Base-by-base conservation (phyloP, 768 basidiomycete genomes). In the Pulveroboletus sp. region DNA sequence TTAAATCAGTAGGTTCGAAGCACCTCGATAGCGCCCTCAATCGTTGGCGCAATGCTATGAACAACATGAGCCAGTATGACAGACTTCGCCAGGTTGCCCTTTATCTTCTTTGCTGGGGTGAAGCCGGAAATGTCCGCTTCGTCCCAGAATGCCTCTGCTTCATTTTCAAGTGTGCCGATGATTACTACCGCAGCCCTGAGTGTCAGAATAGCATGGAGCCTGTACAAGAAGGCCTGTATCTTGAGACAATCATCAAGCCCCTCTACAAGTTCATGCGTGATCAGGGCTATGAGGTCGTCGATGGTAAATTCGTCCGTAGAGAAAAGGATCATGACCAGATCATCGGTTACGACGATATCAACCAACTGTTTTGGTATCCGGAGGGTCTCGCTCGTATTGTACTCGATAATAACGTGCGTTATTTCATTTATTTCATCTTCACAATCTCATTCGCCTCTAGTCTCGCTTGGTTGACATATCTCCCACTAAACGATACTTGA, bases 81-180 rank as follows among this genome's bases (percentile, higher is more conserved):
- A 85, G 94, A 63, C 80, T 98, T 37, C 86, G 96, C 12, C 96
- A 99, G 69, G 82, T 99, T 54, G 94, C 96, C 3, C 83, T 99
- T 37, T 99, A 86, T 68, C 80, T 99, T 45, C 80, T 99, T 39
- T 96, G 93, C 67, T 99, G 96, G 96, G 96, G 94, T 47, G 96
- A 99, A 71, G 96, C 86, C 0, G 94, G 93, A 46, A 96, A 98
- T 63, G 89, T 99, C 43, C 86, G 96, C 54, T 98, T 98, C 71
- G 86, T 92, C 18, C 94, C 96, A 10, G 96, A 99, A 66, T 91
- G 89, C 60, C 73, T 99, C 41, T 97, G 95, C 76, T 99, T 98
- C 80, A 95, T 99, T 65, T 98, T 98, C 85, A 99, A 99, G 72
- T 99, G 96, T 64, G 96, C 96, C 50, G 96, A 99, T 69, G 96